These are phyloP conservation scores for Friedmanniomyces endolithicus DNA, from an alignment of 495 filamentous ascomycete species.

Conservation along the genomic window DNA sequence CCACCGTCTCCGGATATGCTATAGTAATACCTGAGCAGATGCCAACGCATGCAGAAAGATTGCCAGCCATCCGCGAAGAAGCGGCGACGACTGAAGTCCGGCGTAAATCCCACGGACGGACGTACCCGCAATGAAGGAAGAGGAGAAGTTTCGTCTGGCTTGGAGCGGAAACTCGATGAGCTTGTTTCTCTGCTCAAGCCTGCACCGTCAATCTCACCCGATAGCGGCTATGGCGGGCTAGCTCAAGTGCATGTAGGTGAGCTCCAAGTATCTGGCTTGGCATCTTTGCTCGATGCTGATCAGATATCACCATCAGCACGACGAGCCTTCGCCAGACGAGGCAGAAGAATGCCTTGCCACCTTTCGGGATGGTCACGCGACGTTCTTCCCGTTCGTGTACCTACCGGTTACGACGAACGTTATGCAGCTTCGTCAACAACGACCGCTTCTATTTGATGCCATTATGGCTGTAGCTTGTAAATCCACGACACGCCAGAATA, in stretches of 20 bases:
- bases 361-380: not conserved
- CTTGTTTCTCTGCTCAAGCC: not conserved
- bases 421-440: not conserved
- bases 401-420: not conserved
- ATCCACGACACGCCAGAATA: not conserved
- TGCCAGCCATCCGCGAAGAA: conserved; percentile 1
- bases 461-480: not conserved
- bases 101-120: not conserved
- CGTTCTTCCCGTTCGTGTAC: not conserved
- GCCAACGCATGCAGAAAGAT: conserved; percentile 1
- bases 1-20: not conserved
- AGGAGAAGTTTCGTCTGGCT: not conserved
- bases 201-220: not conserved
- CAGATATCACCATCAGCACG: not conserved
- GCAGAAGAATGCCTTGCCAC: conserved; percentile 1
- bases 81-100: not conserved
- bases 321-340: not conserved
- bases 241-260: not conserved
- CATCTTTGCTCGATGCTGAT: not conserved
- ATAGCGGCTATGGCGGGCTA: not conserved
- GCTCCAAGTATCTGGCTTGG: not conserved
- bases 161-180: conserved; percentile 7
- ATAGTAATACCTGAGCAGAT: not conserved
- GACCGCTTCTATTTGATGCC: conserved; percentile 3
- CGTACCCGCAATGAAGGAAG: not conserved